A percentile compares a stretch with the other conserved stretches of the same genome.
Conservation (phyloP, 73 alveolate genomes). For the Tetrahymena elliotti region DNA sequence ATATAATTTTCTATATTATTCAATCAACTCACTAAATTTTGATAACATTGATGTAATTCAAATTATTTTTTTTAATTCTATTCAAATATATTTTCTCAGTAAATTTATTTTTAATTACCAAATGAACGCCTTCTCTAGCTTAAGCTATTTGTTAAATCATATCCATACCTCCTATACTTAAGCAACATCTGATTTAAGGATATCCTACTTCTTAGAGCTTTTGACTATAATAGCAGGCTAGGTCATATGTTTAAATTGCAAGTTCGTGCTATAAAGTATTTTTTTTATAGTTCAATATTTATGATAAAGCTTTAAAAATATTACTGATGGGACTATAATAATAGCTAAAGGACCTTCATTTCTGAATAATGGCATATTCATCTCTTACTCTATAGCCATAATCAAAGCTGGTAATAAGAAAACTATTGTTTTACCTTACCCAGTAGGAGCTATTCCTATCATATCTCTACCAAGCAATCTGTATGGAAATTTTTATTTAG, state of each 20-base stretch:
- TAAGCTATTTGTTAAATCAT: constrained; percentile 21
- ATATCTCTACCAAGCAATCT: constrained; percentile 84
- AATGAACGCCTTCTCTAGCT: constrained; percentile 40
- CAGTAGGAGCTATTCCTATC: constrained; percentile 88
- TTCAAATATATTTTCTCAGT: not conserved
- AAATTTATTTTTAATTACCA: not conserved
- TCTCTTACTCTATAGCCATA: constrained; percentile 32
- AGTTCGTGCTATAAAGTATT: constrained; percentile 15
- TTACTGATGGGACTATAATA: constrained; percentile 40
- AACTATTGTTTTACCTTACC: constrained; percentile 88
- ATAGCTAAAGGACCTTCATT: constrained; percentile 55
- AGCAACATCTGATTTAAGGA: constrained; percentile 31
- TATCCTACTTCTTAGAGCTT: constrained; percentile 15
- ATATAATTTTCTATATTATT: too few relatives aligned
- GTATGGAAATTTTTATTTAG: constrained; percentile 41
- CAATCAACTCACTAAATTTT: not conserved
- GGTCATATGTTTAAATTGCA: constrained; percentile 26
- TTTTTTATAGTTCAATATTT: not conserved
- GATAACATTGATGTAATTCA: not conserved
- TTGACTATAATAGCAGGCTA: constrained; percentile 21
- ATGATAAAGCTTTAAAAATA: not conserved
- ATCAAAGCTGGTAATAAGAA: constrained; percentile 79
- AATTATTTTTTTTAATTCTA: not conserved
- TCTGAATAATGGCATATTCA: constrained; percentile 18
- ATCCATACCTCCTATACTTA: constrained; percentile 49